phyloP scores from a whole-genome alignment of 495 filamentous ascomycete species.

The Annulohypoxylon bovei region DNA sequence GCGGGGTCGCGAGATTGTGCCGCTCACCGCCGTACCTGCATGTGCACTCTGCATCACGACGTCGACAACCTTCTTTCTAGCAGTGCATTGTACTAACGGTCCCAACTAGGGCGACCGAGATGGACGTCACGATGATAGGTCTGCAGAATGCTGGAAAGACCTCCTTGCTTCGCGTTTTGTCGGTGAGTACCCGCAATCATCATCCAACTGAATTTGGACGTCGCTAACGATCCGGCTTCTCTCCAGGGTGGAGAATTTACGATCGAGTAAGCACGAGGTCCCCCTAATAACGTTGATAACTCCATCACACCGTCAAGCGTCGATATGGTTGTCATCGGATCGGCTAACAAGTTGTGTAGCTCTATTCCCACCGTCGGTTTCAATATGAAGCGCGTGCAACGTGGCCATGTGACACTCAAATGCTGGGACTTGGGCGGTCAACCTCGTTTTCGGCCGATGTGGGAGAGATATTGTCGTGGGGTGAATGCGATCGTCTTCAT shows the following conservation, averaged over 20 bases:
- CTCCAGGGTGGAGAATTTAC: slow-evolving; percentile 96
- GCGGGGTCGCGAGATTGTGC: slow-evolving; percentile 29
- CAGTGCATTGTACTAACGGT: slow-evolving; percentile 43
- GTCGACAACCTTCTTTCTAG: slow-evolving; percentile 21
- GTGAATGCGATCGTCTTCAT: slow-evolving; percentile 99
- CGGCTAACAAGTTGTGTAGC: slow-evolving; percentile 66
- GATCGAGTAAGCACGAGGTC: slow-evolving; percentile 81
- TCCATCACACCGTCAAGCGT: slow-evolving; percentile 22
- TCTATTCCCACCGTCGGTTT: slow-evolving; percentile 98
- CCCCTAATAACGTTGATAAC: slow-evolving; percentile 17
- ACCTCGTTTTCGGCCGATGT: slow-evolving; percentile 97
- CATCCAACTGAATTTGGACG: slow-evolving; percentile 15
- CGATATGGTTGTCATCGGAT: slow-evolving; percentile 43
- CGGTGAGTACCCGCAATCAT: slow-evolving; percentile 68
- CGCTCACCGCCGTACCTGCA: slow-evolving; percentile 41
- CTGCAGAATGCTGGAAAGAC: slow-evolving; percentile 99
- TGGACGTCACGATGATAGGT: slow-evolving; percentile 99
- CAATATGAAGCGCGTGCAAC: slow-evolving; percentile 98
- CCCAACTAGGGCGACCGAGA: slow-evolving; percentile 86
- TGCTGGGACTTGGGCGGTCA: slow-evolving; percentile 99
- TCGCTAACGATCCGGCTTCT: slow-evolving; percentile 37
- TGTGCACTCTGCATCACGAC: slow-evolving; percentile 36
- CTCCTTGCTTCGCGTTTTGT: slow-evolving; percentile 89
- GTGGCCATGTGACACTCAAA: slow-evolving; percentile 98
- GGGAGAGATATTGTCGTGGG: slow-evolving; percentile 97